Base-by-base conservation (phyloP, 2,329 filamentous ascomycete species). In the Epichloe amarillans region DNA sequence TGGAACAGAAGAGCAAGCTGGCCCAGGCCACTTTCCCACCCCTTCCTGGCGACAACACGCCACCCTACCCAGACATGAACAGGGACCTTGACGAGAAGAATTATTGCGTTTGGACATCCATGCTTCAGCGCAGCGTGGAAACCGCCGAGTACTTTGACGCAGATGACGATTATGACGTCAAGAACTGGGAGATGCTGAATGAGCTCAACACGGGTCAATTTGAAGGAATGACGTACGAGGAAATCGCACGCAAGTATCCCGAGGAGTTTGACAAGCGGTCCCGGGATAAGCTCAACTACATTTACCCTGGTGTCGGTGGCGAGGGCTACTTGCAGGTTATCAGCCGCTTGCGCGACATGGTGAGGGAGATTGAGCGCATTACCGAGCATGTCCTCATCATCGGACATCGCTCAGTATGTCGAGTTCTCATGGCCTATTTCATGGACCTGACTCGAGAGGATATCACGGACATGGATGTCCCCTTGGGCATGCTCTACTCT, bases 21-120 rank as follows among this genome's bases (percentile, higher is more conserved):
- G 79, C 82, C 37, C 79, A 84, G 55, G 84, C 83, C 1, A 84
- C 86, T 52, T 95, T 95, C 66, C 90, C 93, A n/a, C 91, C 93
- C 1, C 78, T 83, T 41, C 84, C 90, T 1, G 93, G 93, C 51
- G 91, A 96, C 67, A 86, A 86, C 57, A 97, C 93, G 0, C 93
- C 93, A 4, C 93, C 93, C 0, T 97, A 98, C 61, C 93, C 93
- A 0, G 88, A 95, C 63, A 83, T 84, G 58, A 76, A 80, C 54
- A 76, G 76, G 47, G 82, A 84, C 46, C 71, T 82, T 33, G 79
- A 85, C 33, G 78, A 86, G 61, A 95, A 95, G 72, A 88, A 88
- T 64, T 97, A 96, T 64, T 98, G 93, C 66, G 88, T 98, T 15
- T 98, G 93, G 93, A 96, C 91, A 0, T 95, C 88, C 2, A 97